Evolutionary conservation across 345 rosid species (phyloP), one percentile per base, ranked within the genome.

Genomic region (Mangifera indica): DNA sequence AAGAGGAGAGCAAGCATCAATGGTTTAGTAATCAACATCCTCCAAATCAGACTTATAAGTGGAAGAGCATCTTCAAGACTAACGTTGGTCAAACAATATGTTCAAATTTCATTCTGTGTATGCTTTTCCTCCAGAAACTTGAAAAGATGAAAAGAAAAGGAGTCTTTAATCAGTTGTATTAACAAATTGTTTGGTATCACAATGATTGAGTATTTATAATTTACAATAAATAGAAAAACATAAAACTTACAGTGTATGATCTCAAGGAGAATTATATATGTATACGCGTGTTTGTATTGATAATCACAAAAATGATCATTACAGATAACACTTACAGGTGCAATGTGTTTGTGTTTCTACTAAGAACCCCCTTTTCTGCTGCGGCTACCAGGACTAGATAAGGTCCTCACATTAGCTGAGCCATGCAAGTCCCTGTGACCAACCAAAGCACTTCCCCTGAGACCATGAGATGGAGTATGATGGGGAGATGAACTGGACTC

Each of bases 361-460:
- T 79, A 80, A 10, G 81, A 80, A 37, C 42, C 9, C 24, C 87
- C 85, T 77, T 79, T 83, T 83, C 83, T 86, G 85, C 80, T 85
- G 67, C 85, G 88, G 80, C 86, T 83, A 57, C 87, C 73, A 17
- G 86, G 63, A 71, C 87, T 84, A 4, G 80, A 69, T 12, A 61
- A 72, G 45, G 69, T 44, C 79, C 87, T 84, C 54, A 13, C 13
- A 49, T 87, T 85, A 13, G 79, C 60, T 54, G 85, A 74, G 71
- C 68, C 64, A 72, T 67, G 83, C 64, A 66, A 52, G 65, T 78
- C 83, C 64, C 85, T 80, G 55, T 78, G 80, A 70, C 82, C 74
- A 75, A 26, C 67, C 42, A 63, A 66, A 67, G 63, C 51, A 67
- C 76, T 75, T 71, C 69, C 82, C 63, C 81, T 72, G 20, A 51